Evolutionary conservation across 2,329 filamentous ascomycete species (phyloP).

Genomic region (Fusarium papillatum): DNA sequence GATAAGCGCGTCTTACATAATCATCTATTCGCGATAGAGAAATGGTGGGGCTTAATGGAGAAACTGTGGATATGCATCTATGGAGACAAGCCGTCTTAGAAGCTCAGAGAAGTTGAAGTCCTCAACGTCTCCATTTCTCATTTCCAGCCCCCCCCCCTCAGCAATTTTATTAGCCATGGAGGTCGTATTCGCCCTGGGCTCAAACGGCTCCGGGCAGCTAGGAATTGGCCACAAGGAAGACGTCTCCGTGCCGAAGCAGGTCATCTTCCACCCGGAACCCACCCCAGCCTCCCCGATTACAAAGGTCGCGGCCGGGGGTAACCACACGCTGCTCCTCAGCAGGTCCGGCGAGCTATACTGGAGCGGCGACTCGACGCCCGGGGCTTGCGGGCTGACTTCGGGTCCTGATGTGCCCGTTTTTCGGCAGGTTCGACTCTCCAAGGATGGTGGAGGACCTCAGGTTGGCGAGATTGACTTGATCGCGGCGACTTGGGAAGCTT

Average conservation of each 20-base stretch:
- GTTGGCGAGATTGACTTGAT: constrained; percentile 56
- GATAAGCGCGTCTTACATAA: constrained; percentile 38
- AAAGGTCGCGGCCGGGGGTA: constrained; percentile 77
- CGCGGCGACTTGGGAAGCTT: constrained; percentile 85
- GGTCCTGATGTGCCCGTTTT: constrained; percentile 53
- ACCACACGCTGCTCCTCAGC: constrained; percentile 86
- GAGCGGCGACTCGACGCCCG: constrained; percentile 70
- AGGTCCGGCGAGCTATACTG: constrained; percentile 71
- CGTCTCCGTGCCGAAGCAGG: constrained; percentile 74
- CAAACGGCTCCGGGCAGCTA: constrained; percentile 83
- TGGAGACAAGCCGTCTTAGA: constrained; percentile 27
- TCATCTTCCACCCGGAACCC: constrained; percentile 64
- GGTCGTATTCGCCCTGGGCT: constrained; percentile 78
- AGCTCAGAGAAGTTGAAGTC: constrained; percentile 19
- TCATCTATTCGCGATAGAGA: constrained; percentile 37
- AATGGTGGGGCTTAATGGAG: constrained; percentile 19
- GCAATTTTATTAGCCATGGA: constrained; percentile 51
- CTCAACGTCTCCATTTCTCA: constrained; percentile 10
- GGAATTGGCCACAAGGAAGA: constrained; percentile 80
- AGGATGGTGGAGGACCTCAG: constrained; percentile 36
- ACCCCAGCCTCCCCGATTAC: constrained; percentile 51
- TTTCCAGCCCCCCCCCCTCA: constrained; percentile 3
- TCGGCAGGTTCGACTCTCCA: constrained; percentile 52
- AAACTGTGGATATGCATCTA: constrained; percentile 33
- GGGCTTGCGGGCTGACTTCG: constrained; percentile 65